Evolutionary conservation across 2,329 filamentous ascomycete genomes (phyloP).

Genomic region (Xylaria digitata): DNA sequence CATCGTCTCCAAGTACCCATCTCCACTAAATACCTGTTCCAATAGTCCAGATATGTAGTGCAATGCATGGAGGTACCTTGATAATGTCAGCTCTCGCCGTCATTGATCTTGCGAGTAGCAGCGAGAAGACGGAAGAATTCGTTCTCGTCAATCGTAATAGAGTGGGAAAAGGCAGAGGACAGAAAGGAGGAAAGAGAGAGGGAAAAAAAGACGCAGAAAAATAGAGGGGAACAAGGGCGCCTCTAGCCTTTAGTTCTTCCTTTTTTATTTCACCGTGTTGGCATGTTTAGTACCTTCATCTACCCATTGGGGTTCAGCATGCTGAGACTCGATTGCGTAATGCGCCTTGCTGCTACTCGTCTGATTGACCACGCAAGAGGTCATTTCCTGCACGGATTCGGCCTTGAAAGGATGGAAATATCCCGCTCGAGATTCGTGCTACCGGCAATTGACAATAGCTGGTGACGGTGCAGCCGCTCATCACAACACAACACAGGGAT

Average conservation of each 20-base stretch:
- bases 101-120: not conserved
- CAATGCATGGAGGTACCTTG: not conserved
- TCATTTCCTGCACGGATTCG: not conserved
- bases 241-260: not conserved
- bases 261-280: constrained; percentile 14
- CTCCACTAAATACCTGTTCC: constrained; percentile 32
- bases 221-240: not conserved
- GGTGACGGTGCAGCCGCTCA: constrained; percentile 31
- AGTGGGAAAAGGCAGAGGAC: not conserved
- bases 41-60: not conserved
- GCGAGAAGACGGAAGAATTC: constrained; percentile 2
- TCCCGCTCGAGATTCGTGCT: constrained; percentile 4
- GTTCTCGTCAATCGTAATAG: not conserved
- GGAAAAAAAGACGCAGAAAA: not conserved
- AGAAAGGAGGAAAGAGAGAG: not conserved
- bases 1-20: constrained; percentile 38
- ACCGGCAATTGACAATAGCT: constrained; percentile 17
- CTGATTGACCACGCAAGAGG: constrained; percentile 5
- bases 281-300: constrained; percentile 1
- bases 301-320: not conserved
- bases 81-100: not conserved
- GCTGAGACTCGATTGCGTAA: not conserved
- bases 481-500: constrained; percentile 41
- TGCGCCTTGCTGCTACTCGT: not conserved
- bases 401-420: constrained; percentile 13